These are phyloP conservation scores for Tagetes patula DNA, from an alignment of 129 eudicot species.

Conservation along the genomic window DNA sequence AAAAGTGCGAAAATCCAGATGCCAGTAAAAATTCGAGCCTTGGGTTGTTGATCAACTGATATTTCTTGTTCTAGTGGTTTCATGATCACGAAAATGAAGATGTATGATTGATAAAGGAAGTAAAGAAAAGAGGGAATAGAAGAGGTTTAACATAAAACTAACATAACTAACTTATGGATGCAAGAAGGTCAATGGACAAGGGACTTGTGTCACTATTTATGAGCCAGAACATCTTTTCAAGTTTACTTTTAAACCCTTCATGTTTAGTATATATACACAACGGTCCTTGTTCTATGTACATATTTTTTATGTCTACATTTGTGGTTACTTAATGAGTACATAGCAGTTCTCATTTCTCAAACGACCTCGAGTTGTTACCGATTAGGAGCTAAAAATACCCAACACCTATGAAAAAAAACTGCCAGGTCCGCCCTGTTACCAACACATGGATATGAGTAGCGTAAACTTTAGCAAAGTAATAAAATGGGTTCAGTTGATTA, in stretches of 20 bases:
- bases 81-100: conserved; percentile 25
- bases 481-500: not conserved
- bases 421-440: too few species aligned
- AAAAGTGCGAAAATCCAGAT: conserved; percentile 32
- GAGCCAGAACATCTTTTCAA: conserved; percentile 16
- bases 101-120: conserved; percentile 28
- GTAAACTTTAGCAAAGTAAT: not conserved
- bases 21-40: conserved; percentile 33
- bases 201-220: conserved; percentile 22
- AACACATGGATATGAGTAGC: not conserved
- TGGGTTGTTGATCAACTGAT: conserved; percentile 27
- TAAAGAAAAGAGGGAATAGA: conserved; percentile 20
- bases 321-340: not conserved
- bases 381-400: too few species aligned
- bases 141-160: conserved; percentile 29
- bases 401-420: too few species aligned
- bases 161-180: conserved; percentile 24
- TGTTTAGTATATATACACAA: conserved; percentile 15
- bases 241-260: not conserved
- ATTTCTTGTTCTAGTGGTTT: conserved; percentile 23
- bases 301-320: not conserved
- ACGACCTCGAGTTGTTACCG: too few species aligned
- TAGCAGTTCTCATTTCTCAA: too few species aligned
- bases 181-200: conserved; percentile 26
- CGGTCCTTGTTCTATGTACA: not conserved